Evolutionary conservation across 805 yeast genomes (phyloP), one percentile per base, ranked within the genome.

Genomic region (Myxozyma mucilagina): DNA sequence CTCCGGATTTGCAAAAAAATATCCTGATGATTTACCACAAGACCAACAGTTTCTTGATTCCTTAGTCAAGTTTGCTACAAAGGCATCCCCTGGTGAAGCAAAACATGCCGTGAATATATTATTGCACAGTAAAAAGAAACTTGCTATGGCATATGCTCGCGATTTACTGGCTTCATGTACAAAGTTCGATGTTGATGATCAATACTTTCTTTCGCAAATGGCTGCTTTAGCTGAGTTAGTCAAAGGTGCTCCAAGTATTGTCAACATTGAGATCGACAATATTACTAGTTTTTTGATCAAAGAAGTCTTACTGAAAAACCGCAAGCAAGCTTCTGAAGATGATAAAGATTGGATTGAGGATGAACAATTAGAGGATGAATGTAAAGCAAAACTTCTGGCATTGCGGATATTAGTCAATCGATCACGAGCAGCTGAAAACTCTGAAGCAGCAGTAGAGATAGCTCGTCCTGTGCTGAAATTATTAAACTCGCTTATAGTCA

Each of bases 381-480:
- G 86, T 35, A 72, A 75, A 56, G 75, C 79, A n/a, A 87, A 87
- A 70, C 47, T 85, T 0, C 67, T 78, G 41, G 79, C 88, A 0
- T 69, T 90, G 51, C 77, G 82, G 57, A 70, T 86, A 0, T 79
- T 89, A 48, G 81, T 84, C 1, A 87, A 87, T 69, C 80, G 89
- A 72, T 69, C 89, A 32, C 78, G 78, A 53, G 67, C 71, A 2
- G 73, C 73, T 0, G 71, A 68, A 1, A 74, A 75, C 0, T 69
- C 73, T 1, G 79, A 78, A 3, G 71, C 80, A 1, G 73, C 80
- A 1, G 74, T 67, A 2, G 77, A 79, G 13, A 74, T 80, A 45
- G 83, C 87, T 0, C 82, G 80, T 57, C 89, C 90, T 14, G 84
- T 88, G 0, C 73, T 90, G 63, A 88, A 87, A 67, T 74, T 90